Base-by-base conservation (phyloP, 1,139 yeast genomes). In the Hemisphaericaspora subhashii region DNA sequence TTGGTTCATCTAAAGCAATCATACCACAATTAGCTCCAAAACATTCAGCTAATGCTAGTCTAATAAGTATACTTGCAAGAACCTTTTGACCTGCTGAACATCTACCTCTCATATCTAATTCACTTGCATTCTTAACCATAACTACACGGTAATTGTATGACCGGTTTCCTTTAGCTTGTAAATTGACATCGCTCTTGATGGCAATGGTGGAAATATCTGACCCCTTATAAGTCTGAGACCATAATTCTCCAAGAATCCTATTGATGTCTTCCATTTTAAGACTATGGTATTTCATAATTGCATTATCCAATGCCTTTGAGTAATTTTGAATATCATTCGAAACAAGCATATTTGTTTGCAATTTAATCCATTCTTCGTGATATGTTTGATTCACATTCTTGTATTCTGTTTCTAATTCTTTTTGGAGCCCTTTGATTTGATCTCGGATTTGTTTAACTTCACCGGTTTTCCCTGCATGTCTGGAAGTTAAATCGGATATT, bases 61-160 rank as follows among this genome's bases (percentile, higher is more conserved):
- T 73, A 39, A 94, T 90, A 27, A 94, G 81, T 38, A 94, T 89
- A 40, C 95, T 84, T 0, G 98, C 96, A 40, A 94, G 67, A 2
- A 94, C 98, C 57, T 89, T 88, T 60, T 94, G 99, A 1, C 99
- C 99, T 0, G 98, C 98, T 2, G 97, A 88, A 60, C 99, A 94
- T 41, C 98, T 69, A 0, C 98, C 99, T 48, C 98, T 76, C 99
- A 94, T 94, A 55, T 94, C 99, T 34, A 94, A 68, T 58, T 92
- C 98, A 1, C 82, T 85, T 39, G 86, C 94, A 51, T 86, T 88
- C 57, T 94, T 94, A 45, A 82, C 81, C 98, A 94, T 94, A 13
- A 92, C 96, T 16, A 94, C 97, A 30, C 98, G 74, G 58, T 92
- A 92, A 57, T 92, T 90, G 60, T 90, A 90, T 1, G 95, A 79